Evolutionary conservation across 768 basidiomycete species (phyloP), one percentile per base, ranked within the genome.

Genomic region (Russula sp.): DNA sequence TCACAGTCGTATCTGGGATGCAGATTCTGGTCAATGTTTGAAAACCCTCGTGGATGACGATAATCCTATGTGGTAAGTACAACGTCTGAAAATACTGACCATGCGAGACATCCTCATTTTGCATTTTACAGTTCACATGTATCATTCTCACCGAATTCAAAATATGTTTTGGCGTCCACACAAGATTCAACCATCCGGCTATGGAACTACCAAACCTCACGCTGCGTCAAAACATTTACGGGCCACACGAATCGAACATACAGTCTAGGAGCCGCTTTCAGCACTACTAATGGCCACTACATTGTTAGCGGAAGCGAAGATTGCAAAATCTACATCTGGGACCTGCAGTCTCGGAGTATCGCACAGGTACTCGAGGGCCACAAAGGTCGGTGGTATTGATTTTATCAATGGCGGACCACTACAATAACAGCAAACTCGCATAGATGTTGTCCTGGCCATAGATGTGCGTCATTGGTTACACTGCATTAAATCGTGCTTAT

Each of bases 41-140:
- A 98, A 97, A 75, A 98, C 97, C 2, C 76, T 99, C 52, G 95
- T 94, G 11, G 94, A 98, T 69, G 97, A 98, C 70, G 92, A 94
- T 67, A 97, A 94, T 75, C 95, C 96, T 2, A 88, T 94, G 74
- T 95, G 86, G 90, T 93, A 63, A 48, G 78, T 71, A 13, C 48
- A 57, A 4, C 28, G n/a, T 50, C n/a, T 26, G 30, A 8, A 28
- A 22, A 51, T 57, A 32, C 14, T 48, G 6, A 38, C 28, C 8
- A 42, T 18, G n/a, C 26, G 14, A 24, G 53, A 3, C 36, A 24
- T 36, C 51, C 13, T 55, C 30, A 26, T 30, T 36, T 69, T 50
- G 32, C 48, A 56, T 28, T 46, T 46, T 42, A 44, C 68, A 93
- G 93, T 65, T 93, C 93, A 18, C 88, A 90, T 75, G 93, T 94